Base-by-base conservation (phyloP, 176 grass and related monocot genomes). In the Carex littledalei region DNA sequence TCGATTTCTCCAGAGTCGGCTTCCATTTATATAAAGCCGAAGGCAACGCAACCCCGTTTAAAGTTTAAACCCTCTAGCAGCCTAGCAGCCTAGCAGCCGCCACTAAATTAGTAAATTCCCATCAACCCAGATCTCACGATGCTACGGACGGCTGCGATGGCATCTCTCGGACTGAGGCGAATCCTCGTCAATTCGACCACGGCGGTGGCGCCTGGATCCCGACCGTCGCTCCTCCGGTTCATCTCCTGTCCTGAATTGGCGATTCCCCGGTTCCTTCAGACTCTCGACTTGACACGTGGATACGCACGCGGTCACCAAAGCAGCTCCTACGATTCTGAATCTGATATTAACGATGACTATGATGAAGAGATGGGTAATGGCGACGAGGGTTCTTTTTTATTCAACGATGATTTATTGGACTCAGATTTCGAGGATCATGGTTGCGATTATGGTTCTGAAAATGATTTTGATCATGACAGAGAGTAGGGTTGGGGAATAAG, bases 81-180 rank as follows among this genome's bases (percentile, higher is more conserved):
- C 29, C 29, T 29, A 29, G 29, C 29, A 29, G 29, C 5, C 37
- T 39, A 39, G 37, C 80, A 83, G 80, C 61, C 62, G 80, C 80
- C 80, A 53, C 63, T 31, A 67, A 11, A 80, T 21, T 22, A 5
- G 37, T 39, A 39, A 39, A 39, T 39, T 13, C 49, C 31, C 21
- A 21, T 35, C 20, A 61, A 55, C 32, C 34, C 15, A 35, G 24
- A 35, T 32, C 59, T 52, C 11, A 54, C 22, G 8, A 65, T 83
- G 80, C 61, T 53, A 66, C 80, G 80, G 9, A 53, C 52, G 16
- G 69, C 52, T 22, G 84, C 69, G 53, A 78, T 78, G 9, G 84
- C 84, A 63, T 85, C 72, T 60, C 58, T 77, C 32, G 53, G 34
- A 71, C 69, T 77, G 3, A 59, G 84, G 67, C 84, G 69, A 0